phyloP scores from a whole-genome alignment of 495 filamentous ascomycete genomes.

The Xylaria grammica region DNA sequence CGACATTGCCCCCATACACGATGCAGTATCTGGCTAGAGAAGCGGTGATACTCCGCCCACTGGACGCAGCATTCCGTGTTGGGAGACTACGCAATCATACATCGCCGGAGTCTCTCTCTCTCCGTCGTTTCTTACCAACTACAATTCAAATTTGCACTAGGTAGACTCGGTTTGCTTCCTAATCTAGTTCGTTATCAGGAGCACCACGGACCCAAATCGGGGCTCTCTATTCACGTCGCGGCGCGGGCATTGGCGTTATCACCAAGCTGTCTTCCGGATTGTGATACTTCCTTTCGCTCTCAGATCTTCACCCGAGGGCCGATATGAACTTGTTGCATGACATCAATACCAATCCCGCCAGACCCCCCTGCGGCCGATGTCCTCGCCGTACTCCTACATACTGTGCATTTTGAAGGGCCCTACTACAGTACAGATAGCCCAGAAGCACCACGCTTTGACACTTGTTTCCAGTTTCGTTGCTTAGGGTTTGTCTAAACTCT shows the following conservation, averaged over 20 bases:
- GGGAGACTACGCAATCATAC: not conserved
- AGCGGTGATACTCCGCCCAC: not conserved
- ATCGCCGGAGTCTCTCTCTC: not conserved
- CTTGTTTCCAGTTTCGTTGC: not conserved
- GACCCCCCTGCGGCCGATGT: not conserved
- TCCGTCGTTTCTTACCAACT: not conserved
- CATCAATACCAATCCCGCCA: not conserved
- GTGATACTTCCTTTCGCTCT: conserved; percentile 1
- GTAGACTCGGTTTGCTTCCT: conserved; percentile 3
- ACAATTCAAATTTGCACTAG: not conserved
- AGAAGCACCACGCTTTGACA: not conserved
- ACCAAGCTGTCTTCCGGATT: not conserved
- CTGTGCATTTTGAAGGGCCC: not conserved
- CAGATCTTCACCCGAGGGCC: not conserved
- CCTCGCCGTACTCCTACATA: not conserved
- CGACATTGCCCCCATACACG: not conserved
- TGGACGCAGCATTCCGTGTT: not conserved
- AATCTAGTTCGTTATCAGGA: not conserved
- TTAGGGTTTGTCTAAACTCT: not conserved
- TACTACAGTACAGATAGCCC: too few species aligned
- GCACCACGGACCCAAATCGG: not conserved
- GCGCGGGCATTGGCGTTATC: not conserved
- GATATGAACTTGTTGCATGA: not conserved
- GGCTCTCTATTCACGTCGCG: not conserved
- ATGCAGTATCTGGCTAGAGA: not conserved